Base-by-base conservation (phyloP, 108 stramenopile species). In the Poteriospumella lacustris region DNA sequence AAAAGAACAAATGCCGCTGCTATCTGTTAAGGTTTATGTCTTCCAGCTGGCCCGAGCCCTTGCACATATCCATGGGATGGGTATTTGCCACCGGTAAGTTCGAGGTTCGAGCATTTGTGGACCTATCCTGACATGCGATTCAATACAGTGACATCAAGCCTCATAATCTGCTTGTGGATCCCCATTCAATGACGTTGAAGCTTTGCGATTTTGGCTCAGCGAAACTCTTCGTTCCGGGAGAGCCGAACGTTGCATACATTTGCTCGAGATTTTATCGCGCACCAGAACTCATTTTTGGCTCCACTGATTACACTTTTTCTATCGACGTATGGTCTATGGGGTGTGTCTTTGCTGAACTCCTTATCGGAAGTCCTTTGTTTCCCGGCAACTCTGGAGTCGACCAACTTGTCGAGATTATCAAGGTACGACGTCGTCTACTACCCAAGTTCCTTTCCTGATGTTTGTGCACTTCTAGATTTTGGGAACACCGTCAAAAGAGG, bases 341-440 rank as follows among this genome's bases (percentile, higher is more conserved):
- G 1, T 99, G 98, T 78, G 98, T 99, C 44, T 95, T 94, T 31
- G 96, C 96, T 24, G 98, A 99, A 85, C 85, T 99, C 31, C 84
- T 97, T 40, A 86, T 99, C 38, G 96, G 96, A 1, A 92, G 94
- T 76, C 96, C 98, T 3, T 88, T 99, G 47, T 99, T 99, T 79
- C 96, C 96, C 0, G 98, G 98, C 29, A 95, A 94, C 80, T 93
- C 91, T 3, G 96, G 96, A 9, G 96, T 97, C 2, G 98, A 97
- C 76, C 96, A 97, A 85, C 86, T 99, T n/a, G 96, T 97, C 1
- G 98, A 97, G 84, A 96, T 99, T 67, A 97, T 97, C 87, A 97
- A 97, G 88, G 73, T 64, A 56, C 38, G 19, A 19, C 15, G 15
- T 68, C n/a, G n/a, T n/a, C n/a, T n/a, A n/a, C n/a, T n/a, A n/a